Evolutionary conservation across 805 yeast species (phyloP), one percentile per base, ranked within the genome.

Genomic region (Teunomyces atbi): DNA sequence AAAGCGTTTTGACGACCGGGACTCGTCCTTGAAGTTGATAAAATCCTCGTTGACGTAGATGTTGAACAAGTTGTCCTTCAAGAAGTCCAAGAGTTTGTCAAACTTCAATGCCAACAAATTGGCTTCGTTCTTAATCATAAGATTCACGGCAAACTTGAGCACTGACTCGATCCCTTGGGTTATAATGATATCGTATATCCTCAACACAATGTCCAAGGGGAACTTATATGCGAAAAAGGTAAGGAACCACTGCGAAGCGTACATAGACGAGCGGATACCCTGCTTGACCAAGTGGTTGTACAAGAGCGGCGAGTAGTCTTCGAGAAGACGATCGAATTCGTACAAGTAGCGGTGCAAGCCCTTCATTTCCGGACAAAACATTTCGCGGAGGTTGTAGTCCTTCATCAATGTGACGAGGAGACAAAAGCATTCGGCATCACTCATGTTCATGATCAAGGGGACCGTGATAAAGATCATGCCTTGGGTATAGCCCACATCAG

Each of bases 231-330:
- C 96, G 67, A 94, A 94, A 53, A 94, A 77, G 0, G 98, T 94
- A 56, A 94, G 75, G 60, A 94, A 92, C 99, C 99, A 94, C 66
- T 94, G 98, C 1, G 96, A 84, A 0, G 97, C 98, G 71, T 89
- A 94, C 98, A 92, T 92, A 18, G 96, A 85, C 2, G 96, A 86
- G 50, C 84, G 79, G 19, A 94, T 82, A 5, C 97, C 97, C 64
- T 92, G 95, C 51, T 90, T 82, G 21, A 77, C 74, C 55, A 94
- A 70, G 69, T 94, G 98, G 40, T 79, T 77, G 61, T 81, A 81
- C 41, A 94, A 73, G 5, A 72, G 71, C 0, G 98, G 98, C 16
- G 83, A 70, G 38, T 74, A 66, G 52, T 83, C 92, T 62, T 91
- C 97, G 30, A 94, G 59, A 42, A 92, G 65, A 46, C 97, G 76